Conservation (phyloP, 306 rosid species). For the Vachellia collinsii region DNA sequence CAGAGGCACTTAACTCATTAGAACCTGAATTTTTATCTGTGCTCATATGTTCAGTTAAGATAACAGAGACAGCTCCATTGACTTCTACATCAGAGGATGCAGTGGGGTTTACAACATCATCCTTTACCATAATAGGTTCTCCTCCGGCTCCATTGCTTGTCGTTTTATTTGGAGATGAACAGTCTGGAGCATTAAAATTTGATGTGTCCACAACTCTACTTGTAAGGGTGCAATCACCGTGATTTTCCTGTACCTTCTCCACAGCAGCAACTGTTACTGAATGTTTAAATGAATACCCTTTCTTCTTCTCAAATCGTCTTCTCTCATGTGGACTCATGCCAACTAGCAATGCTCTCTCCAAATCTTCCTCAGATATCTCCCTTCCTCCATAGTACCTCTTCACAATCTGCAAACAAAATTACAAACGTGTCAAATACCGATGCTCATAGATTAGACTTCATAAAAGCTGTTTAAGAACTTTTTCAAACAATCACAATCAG, state of each 20-base stretch:
- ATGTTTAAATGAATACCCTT: constrained; percentile 60
- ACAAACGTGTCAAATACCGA: background rate
- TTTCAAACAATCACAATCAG: background rate
- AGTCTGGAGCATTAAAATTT: constrained; percentile 39
- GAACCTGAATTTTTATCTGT: constrained; percentile 36
- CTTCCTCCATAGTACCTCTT: constrained; percentile 87
- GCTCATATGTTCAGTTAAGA: constrained; percentile 34
- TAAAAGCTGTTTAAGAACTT: constrained; percentile 27
- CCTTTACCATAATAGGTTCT: constrained; percentile 35
- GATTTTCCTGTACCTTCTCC: constrained; percentile 46
- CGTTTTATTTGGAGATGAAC: constrained; percentile 37
- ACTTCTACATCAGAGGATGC: constrained; percentile 43
- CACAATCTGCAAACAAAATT: constrained; percentile 58
- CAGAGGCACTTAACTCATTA: constrained; percentile 31
- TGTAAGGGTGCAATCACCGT: constrained; percentile 33
- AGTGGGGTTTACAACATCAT: constrained; percentile 38
- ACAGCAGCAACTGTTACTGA: constrained; percentile 38
- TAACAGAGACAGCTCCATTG: constrained; percentile 42
- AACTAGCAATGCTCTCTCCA: constrained; percentile 75
- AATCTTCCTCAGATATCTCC: constrained; percentile 80
- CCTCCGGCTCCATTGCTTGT: constrained; percentile 32
- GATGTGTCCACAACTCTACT: constrained; percentile 35
- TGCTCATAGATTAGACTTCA: background rate
- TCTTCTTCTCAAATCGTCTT: constrained; percentile 73
- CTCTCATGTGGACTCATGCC: constrained; percentile 92